Evolutionary conservation across 73 alveolate species (phyloP).

Genomic region (Tetrahymena borealis): DNA sequence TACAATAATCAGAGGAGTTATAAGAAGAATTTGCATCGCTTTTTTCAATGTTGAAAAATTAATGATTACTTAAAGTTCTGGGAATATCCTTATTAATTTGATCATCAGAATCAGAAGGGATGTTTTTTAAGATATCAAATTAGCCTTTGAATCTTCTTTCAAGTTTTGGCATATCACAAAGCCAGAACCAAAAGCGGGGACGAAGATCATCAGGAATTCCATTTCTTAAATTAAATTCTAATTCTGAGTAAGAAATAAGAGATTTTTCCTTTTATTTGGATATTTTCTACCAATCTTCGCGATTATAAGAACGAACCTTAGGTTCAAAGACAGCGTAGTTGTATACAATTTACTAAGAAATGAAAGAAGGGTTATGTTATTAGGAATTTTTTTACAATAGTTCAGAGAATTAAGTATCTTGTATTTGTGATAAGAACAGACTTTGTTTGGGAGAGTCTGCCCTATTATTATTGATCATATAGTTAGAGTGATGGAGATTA

Average conservation of each 20-base stretch:
- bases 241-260: background rate
- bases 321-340: background rate
- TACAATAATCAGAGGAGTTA: background rate
- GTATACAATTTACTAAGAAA: background rate
- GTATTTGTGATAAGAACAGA: background rate
- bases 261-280: background rate
- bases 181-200: slow-evolving; percentile 12
- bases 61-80: slow-evolving; percentile 5
- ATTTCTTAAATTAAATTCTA: slow-evolving; percentile 13
- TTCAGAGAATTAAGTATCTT: background rate
- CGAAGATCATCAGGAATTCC: slow-evolving; percentile 23
- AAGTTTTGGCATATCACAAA: slow-evolving; percentile 6
- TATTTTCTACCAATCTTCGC: background rate
- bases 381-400: background rate
- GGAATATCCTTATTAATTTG: background rate
- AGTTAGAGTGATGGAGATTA: too few species aligned
- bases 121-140: background rate
- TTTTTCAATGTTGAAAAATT: background rate
- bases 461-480: too few species aligned
- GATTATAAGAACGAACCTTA: background rate
- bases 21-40: background rate
- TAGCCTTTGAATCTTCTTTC: background rate
- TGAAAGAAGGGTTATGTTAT: background rate
- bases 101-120: background rate
- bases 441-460: background rate